Percentiles rank a stretch among this genome's conserved stretches.
Conservation (phyloP, 2,329 filamentous ascomycete species). For the Byssoonygena ceratinophila region DNA sequence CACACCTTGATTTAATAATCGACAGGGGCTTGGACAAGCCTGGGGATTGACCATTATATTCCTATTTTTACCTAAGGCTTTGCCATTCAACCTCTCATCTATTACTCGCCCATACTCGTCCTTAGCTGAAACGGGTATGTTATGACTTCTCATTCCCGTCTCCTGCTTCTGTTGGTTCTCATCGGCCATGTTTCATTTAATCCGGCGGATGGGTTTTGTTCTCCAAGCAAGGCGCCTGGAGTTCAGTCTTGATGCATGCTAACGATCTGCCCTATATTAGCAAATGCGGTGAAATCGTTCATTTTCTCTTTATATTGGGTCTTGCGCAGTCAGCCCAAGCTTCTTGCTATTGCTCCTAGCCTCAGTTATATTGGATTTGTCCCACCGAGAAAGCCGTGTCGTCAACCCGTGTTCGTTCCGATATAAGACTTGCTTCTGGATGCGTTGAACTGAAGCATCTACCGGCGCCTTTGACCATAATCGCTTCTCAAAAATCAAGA, state of each 20-base stretch:
- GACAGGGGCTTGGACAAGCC: neutral
- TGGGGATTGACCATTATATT: neutral
- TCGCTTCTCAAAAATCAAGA: neutral
- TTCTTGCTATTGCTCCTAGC: neutral
- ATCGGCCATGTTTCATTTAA: no score
- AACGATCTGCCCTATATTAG: neutral
- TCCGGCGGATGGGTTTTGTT: no score
- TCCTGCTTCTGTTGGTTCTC: neutral
- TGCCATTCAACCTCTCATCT: neutral
- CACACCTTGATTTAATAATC: no score
- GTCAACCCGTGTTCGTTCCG: neutral
- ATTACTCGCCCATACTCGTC: neutral
- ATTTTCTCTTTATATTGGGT: neutral
- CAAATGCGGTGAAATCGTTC: neutral
- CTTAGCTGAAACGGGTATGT: conserved; percentile 3
- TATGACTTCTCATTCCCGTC: neutral
- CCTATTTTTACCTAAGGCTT: neutral
- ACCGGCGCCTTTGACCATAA: neutral
- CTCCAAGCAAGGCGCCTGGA: neutral
- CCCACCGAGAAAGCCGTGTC: neutral
- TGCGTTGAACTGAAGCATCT: neutral
- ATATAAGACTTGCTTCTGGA: neutral
- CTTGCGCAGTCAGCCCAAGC: neutral
- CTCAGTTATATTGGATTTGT: neutral
- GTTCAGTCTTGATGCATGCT: neutral